Evolutionary conservation across 2,329 filamentous ascomycete genomes (phyloP), one percentile per base, ranked within the genome.

Genomic region (Fusarium pseudograminearum): DNA sequence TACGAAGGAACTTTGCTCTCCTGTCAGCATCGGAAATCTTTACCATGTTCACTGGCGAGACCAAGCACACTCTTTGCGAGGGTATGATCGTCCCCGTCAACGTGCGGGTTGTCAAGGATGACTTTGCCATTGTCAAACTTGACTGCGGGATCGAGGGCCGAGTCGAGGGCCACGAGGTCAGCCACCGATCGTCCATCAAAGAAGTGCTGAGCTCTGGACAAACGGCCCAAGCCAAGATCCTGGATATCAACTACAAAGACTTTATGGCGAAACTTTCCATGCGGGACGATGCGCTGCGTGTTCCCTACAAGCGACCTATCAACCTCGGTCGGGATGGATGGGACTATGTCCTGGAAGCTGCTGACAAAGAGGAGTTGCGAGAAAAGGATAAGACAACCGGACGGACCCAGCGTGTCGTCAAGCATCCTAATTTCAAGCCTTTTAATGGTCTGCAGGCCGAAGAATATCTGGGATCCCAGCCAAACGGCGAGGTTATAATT

Each of bases 41-140:
- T 80, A 96, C 94, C 40, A 98, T 98, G 91, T 89, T 98, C 57
- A 98, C 96, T 5, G 96, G 95, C 61, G 96, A 99, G 80, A 98
- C 93, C 1, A 86, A 88, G 62, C 91, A 96, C 1, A 93, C 93
- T 1, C 83, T 99, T 12, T 88, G 89, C 54, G 92, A 95, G 75
- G 93, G 92, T 72, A 98, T 98, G 94, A 93, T 98, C 69, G 88
- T 99, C 8, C 91, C 96, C 1, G 92, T 97, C 67, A 92, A 92
- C 54, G 91, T 98, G 71, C 92, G 94, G 67, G 88, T 96, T 33
- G 93, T 95, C 57, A 95, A 95, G 77, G 91, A 95, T 61, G 93
- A 97, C 75, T 97, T 97, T 79, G 92, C 97, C 67, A 94, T 98
- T 76, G 94, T 92, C 72, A 95, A 92, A 82, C 88, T 99, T 24